A percentile compares a stretch with the other conserved stretches of the same genome.
These are phyloP conservation scores for Furcasterigmium furcatum DNA, from an alignment of 2,329 filamentous ascomycete species.

Conservation along the genomic window DNA sequence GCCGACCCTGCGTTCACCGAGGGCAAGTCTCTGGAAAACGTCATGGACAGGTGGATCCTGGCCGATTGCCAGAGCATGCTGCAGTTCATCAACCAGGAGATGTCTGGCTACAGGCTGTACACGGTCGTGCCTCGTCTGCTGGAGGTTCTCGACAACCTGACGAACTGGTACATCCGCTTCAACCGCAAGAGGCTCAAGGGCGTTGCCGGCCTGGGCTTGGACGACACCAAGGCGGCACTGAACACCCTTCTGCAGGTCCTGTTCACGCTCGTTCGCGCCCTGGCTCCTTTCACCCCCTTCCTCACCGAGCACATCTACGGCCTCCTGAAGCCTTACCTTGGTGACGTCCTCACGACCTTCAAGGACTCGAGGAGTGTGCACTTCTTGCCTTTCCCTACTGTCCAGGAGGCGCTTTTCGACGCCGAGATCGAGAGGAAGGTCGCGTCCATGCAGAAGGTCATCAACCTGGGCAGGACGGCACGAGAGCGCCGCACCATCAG, in stretches of 20 bases:
- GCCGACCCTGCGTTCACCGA: constrained; percentile 76
- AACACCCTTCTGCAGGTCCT: constrained; percentile 94
- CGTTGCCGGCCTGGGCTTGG: constrained; percentile 74
- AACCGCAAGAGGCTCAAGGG: constrained; percentile 90
- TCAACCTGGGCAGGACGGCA: constrained; percentile 83
- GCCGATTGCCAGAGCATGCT: constrained; percentile 89
- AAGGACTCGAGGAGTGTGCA: constrained; percentile 84
- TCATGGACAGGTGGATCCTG: constrained; percentile 95
- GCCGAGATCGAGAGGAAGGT: constrained; percentile 82
- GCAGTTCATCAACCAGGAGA: constrained; percentile 89
- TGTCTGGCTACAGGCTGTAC: constrained; percentile 81
- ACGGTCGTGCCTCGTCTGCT: constrained; percentile 87
- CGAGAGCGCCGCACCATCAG: constrained; percentile 82
- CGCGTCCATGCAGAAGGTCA: constrained; percentile 89
- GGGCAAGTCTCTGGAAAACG: constrained; percentile 66
- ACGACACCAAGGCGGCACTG: constrained; percentile 85
- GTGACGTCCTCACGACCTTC: constrained; percentile 60
- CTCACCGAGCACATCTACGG: constrained; percentile 93
- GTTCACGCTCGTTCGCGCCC: constrained; percentile 80
- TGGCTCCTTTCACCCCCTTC: constrained; percentile 95
- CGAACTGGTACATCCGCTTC: constrained; percentile 99
- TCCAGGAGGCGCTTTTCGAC: constrained; percentile 85
- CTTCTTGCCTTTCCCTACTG: constrained; percentile 86
- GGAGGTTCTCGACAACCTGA: constrained; percentile 85
- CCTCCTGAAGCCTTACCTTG: constrained; percentile 78